These are phyloP conservation scores for Talaromyces borbonicus DNA, from an alignment of 495 filamentous ascomycete genomes.

Conservation along the genomic window DNA sequence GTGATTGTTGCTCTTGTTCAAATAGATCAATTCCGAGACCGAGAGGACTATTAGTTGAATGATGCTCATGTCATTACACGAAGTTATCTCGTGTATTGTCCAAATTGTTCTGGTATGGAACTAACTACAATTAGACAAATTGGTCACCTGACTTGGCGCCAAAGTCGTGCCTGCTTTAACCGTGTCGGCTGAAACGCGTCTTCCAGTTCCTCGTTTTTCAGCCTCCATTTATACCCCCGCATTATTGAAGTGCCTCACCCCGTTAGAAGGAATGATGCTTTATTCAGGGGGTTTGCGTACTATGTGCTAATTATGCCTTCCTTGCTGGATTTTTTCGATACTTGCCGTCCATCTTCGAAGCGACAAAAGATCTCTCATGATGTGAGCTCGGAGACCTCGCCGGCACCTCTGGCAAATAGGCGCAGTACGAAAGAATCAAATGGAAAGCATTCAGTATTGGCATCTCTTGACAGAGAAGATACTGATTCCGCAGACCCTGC, in stretches of 20 bases:
- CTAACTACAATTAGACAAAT: not conserved
- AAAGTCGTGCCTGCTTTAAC: slow-evolving; percentile 1
- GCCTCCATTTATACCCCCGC: not conserved
- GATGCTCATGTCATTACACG: too few relatives aligned
- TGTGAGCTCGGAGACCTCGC: not conserved
- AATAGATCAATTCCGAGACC: too few relatives aligned
- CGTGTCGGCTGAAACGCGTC: slow-evolving; percentile 4
- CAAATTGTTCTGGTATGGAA: not conserved
- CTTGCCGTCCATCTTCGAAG: slow-evolving; percentile 24
- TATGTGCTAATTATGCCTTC: slow-evolving; percentile 17
- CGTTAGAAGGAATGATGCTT: not conserved
- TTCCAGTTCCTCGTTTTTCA: not conserved
- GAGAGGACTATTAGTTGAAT: not conserved
- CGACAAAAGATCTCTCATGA: slow-evolving; percentile 19
- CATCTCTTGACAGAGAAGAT: not conserved
- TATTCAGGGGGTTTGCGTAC: not conserved
- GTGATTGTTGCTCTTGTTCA: too few relatives aligned
- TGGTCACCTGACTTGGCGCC: slow-evolving; percentile 11
- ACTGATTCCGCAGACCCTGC: not conserved
- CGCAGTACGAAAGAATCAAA: not conserved
- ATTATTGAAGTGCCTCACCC: not conserved
- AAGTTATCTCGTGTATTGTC: too few relatives aligned
- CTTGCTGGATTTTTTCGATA: slow-evolving; percentile 35
- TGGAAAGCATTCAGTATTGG: not conserved
- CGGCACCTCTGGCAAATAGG: not conserved